Conservation (phyloP, 768 basidiomycete species). For the Suillus decipiens region DNA sequence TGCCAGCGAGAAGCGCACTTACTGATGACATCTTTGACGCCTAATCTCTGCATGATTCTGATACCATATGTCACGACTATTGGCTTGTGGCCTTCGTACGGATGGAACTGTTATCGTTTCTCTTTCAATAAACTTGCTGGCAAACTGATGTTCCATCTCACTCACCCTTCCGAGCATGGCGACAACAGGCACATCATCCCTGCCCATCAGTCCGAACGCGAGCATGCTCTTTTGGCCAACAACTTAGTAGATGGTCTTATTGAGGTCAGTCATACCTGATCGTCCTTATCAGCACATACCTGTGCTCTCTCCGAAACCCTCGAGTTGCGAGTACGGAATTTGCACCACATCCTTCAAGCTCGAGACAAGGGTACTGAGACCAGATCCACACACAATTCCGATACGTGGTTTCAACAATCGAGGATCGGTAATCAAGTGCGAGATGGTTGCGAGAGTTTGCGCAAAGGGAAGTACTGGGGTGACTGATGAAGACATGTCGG, state of each 20-base stretch:
- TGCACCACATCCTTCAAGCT: conserved; percentile 55
- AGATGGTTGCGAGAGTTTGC: conserved; percentile 9
- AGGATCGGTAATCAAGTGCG: conserved; percentile 21
- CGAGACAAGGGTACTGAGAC: conserved; percentile 72
- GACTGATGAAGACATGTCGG: conserved; percentile 3
- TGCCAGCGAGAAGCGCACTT: conserved; percentile 29
- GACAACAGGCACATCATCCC: conserved; percentile 73
- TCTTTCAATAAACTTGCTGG: neutral
- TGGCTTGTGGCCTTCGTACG: conserved; percentile 81
- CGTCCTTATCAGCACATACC: conserved; percentile 43
- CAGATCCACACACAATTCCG: conserved; percentile 88
- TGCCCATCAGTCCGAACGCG: conserved; percentile 78
- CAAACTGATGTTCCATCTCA: conserved; percentile 1
- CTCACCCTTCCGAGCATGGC: conserved; percentile 86
- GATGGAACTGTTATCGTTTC: conserved; percentile 60
- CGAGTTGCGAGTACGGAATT: conserved; percentile 66
- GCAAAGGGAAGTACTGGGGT: conserved; percentile 2
- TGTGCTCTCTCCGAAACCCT: conserved; percentile 77
- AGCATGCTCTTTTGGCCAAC: conserved; percentile 79
- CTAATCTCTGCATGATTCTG: conserved; percentile 74
- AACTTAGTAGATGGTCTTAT: conserved; percentile 44
- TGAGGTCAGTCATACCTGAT: neutral
- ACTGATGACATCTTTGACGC: conserved; percentile 78
- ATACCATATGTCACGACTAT: conserved; percentile 76
- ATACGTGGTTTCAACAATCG: conserved; percentile 59